A percentile compares a stretch with the other conserved stretches of the same genome.
Evolutionary conservation across 139 green algal species (phyloP).

Genomic region (Chlorella sp.): DNA sequence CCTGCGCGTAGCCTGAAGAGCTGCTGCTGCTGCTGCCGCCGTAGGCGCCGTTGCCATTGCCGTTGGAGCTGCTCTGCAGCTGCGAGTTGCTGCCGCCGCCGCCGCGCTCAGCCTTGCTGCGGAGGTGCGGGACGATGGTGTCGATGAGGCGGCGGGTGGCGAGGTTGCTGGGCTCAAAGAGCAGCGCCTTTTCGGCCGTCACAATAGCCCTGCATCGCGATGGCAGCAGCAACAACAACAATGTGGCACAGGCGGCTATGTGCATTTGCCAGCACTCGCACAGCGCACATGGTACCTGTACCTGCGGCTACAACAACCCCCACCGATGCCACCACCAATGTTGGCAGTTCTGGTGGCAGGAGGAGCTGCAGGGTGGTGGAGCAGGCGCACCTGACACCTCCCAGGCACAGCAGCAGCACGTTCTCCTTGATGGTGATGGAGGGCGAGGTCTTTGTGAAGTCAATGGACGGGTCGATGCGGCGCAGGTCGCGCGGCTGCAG

Average conservation of each 20-base stretch:
- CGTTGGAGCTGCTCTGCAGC: neutral
- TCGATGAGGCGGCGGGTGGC: constrained; percentile 72
- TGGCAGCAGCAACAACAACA: neutral
- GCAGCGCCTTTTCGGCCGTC: constrained; percentile 67
- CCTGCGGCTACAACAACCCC: neutral
- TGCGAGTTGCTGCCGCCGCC: neutral
- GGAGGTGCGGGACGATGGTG: constrained; percentile 57
- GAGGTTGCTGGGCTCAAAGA: constrained; percentile 75
- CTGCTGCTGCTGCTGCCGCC: too few species aligned
- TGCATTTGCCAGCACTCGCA: neutral
- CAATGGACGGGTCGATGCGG: constrained; percentile 83
- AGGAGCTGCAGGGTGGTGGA: too few species aligned
- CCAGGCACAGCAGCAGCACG: constrained; percentile 83
- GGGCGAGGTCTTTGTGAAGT: constrained; percentile 67
- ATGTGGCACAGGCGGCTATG: neutral
- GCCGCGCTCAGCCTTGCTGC: constrained; percentile 11
- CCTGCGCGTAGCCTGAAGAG: too few species aligned
- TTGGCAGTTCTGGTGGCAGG: too few species aligned
- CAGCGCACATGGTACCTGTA: neutral
- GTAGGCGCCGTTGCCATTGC: neutral
- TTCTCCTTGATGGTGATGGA: constrained; percentile 83
- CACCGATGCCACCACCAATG: too few species aligned
- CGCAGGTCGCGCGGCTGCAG: constrained; percentile 88
- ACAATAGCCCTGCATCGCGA: constrained; percentile 67
- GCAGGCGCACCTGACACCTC: constrained; percentile 60